These are phyloP conservation scores for Debaryomyces robertsiae DNA, from an alignment of 1,139 yeast genomes.

Conservation along the genomic window DNA sequence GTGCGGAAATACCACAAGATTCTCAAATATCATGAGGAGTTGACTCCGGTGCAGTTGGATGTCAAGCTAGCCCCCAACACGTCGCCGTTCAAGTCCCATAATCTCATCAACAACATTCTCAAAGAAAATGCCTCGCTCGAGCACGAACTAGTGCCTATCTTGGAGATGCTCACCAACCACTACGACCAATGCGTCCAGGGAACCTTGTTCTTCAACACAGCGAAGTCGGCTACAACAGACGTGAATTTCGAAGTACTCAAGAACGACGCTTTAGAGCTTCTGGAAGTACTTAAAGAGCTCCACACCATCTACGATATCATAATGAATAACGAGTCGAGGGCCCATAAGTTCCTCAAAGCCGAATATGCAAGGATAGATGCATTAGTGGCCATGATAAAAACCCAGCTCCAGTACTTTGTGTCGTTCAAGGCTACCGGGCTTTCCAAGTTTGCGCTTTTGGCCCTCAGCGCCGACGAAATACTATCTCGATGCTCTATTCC, in stretches of 20 bases:
- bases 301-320: conserved; percentile 40
- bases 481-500: conserved; percentile 18
- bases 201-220: conserved; percentile 20
- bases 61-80: conserved; percentile 14
- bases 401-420: conserved; percentile 23
- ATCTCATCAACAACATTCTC: conserved; percentile 23
- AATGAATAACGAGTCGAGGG: conserved; percentile 37
- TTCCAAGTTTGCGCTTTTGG: conserved; percentile 28
- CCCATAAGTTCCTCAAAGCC: conserved; percentile 26
- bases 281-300: conserved; percentile 34
- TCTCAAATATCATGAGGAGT: conserved; percentile 25
- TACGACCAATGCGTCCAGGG: conserved; percentile 72
- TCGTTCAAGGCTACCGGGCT: conserved; percentile 28
- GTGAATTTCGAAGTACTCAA: conserved; percentile 35
- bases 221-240: conserved; percentile 11
- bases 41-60: conserved; percentile 24
- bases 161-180: conserved; percentile 77
- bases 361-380: conserved; percentile 23
- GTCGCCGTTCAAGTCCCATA: conserved; percentile 20
- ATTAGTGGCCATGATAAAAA: conserved; percentile 17
- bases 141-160: conserved; percentile 65
- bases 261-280: conserved; percentile 38
- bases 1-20: conserved; percentile 20
- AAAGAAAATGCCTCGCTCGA: conserved; percentile 58
- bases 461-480: conserved; percentile 22